Base-by-base conservation (phyloP, 441 rosid genomes). In the Syzygium syzygioides region DNA sequence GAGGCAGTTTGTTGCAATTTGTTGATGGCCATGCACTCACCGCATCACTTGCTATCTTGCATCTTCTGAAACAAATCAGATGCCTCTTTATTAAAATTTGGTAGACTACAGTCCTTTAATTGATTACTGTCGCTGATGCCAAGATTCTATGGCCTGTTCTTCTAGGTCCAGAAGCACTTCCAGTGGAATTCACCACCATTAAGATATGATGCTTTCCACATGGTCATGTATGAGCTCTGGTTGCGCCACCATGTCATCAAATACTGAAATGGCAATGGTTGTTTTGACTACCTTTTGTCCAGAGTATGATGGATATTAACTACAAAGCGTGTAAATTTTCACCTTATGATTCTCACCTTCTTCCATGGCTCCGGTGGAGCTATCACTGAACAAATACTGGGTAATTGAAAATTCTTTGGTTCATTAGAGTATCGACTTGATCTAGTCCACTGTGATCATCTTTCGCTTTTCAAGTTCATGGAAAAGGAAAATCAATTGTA, bases 211-310 rank as follows among this genome's bases (percentile, higher is more conserved):
- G 97, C 98, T 62, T 98, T 98, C 93, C 98, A 98, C 90, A 97
- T 96, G 99, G 95, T 97, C 89, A 95, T 98, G 96, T 97, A 96
- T 86, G 99, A 97, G 71, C 95, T 98, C 60, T 98, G 99, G 99
- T 91, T 97, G 91, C 98, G 98, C 86, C 99, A 87, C 91, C 98
- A 95, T 89, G 98, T 96, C 85, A 93, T 98, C 92, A 96, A 94
- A 91, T 98, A 97, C 92, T 98, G 91, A 95, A 41, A 41, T 76
- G 83, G 83, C 41, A 76, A 76, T 12, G 50, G n/a, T 76, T 76
- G 52, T 41, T 76, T 76, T 41, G 18, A 41, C 83, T 23, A 25
- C 52, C n/a, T 23, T 41, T 76, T 23, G 83, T 76, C n/a, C n/a
- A 6, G 52, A 23, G 83, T 76, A 76, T 26, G 53, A 41, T 2